Evolutionary conservation across 345 rosid genomes (phyloP).

Genomic region (Eucalyptus melliodora): DNA sequence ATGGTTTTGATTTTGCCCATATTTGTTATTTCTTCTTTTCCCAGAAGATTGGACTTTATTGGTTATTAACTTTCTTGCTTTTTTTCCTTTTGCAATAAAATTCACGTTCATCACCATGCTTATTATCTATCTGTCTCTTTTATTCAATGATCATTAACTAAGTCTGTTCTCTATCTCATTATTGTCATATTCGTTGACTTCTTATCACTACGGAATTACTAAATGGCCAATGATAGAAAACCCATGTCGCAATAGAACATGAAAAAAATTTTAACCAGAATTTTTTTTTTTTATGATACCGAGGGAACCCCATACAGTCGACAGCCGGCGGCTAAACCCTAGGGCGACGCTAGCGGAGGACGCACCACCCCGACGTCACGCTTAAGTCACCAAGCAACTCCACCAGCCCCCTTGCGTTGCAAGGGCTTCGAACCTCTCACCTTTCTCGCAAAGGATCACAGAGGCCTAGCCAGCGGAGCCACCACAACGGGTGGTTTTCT

Average conservation of each 20-base stretch:
- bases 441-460: too few relatives aligned
- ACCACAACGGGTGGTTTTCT: not conserved
- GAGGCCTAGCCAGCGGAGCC: too few relatives aligned
- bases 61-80: not conserved
- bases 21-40: not conserved
- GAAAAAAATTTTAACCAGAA: not conserved
- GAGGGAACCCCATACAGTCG: too few relatives aligned
- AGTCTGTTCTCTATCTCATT: not conserved
- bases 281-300: too few relatives aligned
- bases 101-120: not conserved
- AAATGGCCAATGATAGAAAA: not conserved
- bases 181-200: not conserved
- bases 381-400: too few relatives aligned
- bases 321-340: too few relatives aligned
- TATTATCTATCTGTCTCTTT: not conserved
- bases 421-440: too few relatives aligned
- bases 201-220: not conserved
- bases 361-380: too few relatives aligned
- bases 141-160: not conserved
- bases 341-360: too few relatives aligned
- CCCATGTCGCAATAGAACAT: not conserved
- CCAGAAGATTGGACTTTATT: not conserved
- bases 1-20: not conserved
- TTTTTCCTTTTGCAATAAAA: not conserved
- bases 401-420: too few relatives aligned